phyloP scores from a whole-genome alignment of 2,329 filamentous ascomycete species.

The Fusarium setosum region DNA sequence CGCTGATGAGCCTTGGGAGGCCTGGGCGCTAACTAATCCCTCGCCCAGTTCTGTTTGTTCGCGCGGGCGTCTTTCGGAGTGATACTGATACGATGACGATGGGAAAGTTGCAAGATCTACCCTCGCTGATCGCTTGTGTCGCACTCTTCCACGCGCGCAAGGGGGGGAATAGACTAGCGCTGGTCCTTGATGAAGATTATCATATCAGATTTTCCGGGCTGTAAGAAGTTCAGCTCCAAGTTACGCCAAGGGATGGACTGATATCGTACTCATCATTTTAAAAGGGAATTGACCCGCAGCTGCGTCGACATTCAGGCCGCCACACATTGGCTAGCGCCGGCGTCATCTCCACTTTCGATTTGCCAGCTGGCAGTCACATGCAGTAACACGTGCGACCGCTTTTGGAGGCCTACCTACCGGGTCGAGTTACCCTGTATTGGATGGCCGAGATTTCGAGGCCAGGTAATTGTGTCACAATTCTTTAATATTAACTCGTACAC shows the following conservation, averaged over 20 bases:
- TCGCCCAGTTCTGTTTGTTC: neutral
- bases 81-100: neutral
- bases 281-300: slow-evolving; percentile 10
- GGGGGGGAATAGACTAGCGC: neutral
- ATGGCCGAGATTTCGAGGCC: neutral
- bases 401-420: neutral
- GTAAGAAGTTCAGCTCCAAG: slow-evolving; percentile 25
- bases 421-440: slow-evolving; percentile 33
- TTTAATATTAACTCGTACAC: neutral
- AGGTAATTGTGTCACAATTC: neutral
- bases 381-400: slow-evolving; percentile 36
- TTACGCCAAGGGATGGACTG: slow-evolving; percentile 11
- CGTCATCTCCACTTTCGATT: slow-evolving; percentile 34
- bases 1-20: slow-evolving; percentile 9
- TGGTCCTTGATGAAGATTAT: neutral
- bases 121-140: neutral
- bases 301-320: slow-evolving; percentile 40
- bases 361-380: slow-evolving; percentile 47
- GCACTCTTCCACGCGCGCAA: neutral
- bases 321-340: slow-evolving; percentile 41
- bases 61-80: neutral
- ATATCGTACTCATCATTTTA: slow-evolving; percentile 24
- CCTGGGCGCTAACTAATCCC: slow-evolving; percentile 17
- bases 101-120: neutral
- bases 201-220: slow-evolving; percentile 4